Evolutionary conservation across 2,329 filamentous ascomycete genomes (phyloP).

Genomic region (Colletotrichum lini): DNA sequence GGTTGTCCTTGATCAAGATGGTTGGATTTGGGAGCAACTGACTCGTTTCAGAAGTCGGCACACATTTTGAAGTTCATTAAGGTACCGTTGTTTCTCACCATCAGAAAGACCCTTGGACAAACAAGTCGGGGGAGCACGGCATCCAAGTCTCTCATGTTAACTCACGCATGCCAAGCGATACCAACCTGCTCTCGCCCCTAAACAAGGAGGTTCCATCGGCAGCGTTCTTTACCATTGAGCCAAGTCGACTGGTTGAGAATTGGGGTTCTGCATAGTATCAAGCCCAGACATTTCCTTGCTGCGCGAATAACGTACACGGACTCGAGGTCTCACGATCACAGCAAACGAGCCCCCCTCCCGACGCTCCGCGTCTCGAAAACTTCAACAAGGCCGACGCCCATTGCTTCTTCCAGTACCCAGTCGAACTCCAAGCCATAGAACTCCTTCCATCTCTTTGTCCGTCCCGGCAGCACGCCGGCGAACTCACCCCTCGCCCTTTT

Average conservation of each 20-base stretch:
- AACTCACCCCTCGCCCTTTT: slow-evolving; percentile 70
- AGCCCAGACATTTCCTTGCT: slow-evolving; percentile 18
- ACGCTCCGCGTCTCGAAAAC: slow-evolving; percentile 82
- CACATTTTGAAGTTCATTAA: background rate
- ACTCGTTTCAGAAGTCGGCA: background rate
- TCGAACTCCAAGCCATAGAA: slow-evolving; percentile 80
- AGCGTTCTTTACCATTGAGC: background rate
- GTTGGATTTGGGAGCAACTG: background rate
- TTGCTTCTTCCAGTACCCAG: slow-evolving; percentile 79
- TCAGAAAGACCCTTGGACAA: slow-evolving; percentile 4
- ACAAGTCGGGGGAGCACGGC: slow-evolving; percentile 16
- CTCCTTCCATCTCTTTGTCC: slow-evolving; percentile 78
- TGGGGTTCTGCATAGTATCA: slow-evolving; percentile 10
- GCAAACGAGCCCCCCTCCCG: slow-evolving; percentile 73
- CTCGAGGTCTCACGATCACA: slow-evolving; percentile 47
- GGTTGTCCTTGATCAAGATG: slow-evolving; percentile 4
- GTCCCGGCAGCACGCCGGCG: slow-evolving; percentile 69
- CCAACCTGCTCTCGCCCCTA: background rate
- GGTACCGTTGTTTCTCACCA: background rate
- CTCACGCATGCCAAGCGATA: slow-evolving; percentile 11
- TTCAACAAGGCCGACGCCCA: slow-evolving; percentile 79
- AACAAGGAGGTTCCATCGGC: slow-evolving; percentile 24
- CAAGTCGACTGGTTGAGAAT: slow-evolving; percentile 1
- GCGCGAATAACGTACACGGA: background rate
- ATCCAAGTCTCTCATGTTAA: slow-evolving; percentile 4